Conservation (phyloP, 1,139 yeast genomes). For the Kluyveromyces sp. region DNA sequence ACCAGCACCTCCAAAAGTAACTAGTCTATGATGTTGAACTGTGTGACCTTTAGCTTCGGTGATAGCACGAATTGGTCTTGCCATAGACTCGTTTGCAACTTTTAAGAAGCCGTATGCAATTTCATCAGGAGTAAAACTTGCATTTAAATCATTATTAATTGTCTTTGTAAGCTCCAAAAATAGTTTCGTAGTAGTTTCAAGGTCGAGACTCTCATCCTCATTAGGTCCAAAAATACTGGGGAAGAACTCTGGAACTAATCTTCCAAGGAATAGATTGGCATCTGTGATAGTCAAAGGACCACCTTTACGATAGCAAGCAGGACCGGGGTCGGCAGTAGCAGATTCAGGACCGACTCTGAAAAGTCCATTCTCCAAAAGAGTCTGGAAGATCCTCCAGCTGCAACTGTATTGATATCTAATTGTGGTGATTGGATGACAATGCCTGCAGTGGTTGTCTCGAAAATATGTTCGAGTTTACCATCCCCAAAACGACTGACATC, state of each 20-base stretch:
- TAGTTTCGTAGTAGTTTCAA: conserved; percentile 33
- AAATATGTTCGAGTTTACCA: conserved; percentile 45
- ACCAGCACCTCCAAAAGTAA: conserved; percentile 54
- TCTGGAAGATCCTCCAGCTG: conserved; percentile 56
- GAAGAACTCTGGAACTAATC: conserved; percentile 47
- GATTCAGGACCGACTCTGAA: conserved; percentile 54
- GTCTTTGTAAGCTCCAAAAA: conserved; percentile 36
- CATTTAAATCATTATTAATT: conserved; percentile 35
- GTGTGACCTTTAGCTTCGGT: conserved; percentile 49
- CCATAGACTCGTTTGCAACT: conserved; percentile 51
- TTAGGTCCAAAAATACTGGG: conserved; percentile 54
- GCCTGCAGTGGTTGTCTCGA: conserved; percentile 51
- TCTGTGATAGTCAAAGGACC: conserved; percentile 55
- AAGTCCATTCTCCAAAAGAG: conserved; percentile 46
- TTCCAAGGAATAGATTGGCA: conserved; percentile 47
- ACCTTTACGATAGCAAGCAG: conserved; percentile 51
- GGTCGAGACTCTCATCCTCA: conserved; percentile 45
- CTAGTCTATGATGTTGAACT: conserved; percentile 40
- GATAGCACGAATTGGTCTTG: conserved; percentile 46
- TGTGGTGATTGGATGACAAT: conserved; percentile 52
- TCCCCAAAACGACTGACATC: conserved; percentile 44
- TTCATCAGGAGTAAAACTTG: conserved; percentile 36
- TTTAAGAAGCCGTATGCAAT: conserved; percentile 47
- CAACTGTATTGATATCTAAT: conserved; percentile 50
- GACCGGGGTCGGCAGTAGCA: conserved; percentile 59